phyloP scores from a whole-genome alignment of 768 basidiomycete genomes.

The Psilocybe cyanescens region DNA sequence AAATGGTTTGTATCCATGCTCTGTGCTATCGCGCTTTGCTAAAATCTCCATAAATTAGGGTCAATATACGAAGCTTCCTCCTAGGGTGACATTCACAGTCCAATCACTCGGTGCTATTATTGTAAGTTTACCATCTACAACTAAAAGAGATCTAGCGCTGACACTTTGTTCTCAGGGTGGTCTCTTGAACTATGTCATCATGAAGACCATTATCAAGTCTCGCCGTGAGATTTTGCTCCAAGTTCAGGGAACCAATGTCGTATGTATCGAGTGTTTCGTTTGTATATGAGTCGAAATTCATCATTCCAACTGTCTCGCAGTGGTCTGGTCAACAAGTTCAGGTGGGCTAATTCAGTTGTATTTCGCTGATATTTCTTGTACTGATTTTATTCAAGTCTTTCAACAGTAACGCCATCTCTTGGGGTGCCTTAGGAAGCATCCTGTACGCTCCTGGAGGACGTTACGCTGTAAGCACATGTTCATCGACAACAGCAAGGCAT shows the following conservation, averaged over 20 bases:
- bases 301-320: conserved; percentile 20
- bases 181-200: conserved; percentile 51
- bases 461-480: conserved; percentile 41
- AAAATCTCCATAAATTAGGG: conserved; percentile 22
- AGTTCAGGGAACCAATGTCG: conserved; percentile 57
- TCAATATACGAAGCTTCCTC: conserved; percentile 62
- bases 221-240: conserved; percentile 52
- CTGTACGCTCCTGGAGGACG: conserved; percentile 49
- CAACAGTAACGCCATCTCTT: conserved; percentile 55
- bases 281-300: not conserved
- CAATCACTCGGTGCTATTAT: conserved; percentile 61
- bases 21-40: not conserved
- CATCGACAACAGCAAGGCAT: conserved; percentile 15
- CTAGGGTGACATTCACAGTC: conserved; percentile 65
- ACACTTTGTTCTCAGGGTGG: conserved; percentile 28
- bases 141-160: not conserved
- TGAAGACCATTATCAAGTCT: conserved; percentile 54
- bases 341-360: conserved; percentile 33
- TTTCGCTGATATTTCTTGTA: not conserved
- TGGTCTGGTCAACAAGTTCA: conserved; percentile 45
- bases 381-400: conserved; percentile 27
- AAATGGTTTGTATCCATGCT: conserved; percentile 40
- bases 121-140: conserved; percentile 31
- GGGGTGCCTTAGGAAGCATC: conserved; percentile 58
- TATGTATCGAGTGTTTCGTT: conserved; percentile 28